These are phyloP conservation scores for Cryptococcus hybrid DNA, from an alignment of 1,284 basidiomycete genomes.

Conservation along the genomic window DNA sequence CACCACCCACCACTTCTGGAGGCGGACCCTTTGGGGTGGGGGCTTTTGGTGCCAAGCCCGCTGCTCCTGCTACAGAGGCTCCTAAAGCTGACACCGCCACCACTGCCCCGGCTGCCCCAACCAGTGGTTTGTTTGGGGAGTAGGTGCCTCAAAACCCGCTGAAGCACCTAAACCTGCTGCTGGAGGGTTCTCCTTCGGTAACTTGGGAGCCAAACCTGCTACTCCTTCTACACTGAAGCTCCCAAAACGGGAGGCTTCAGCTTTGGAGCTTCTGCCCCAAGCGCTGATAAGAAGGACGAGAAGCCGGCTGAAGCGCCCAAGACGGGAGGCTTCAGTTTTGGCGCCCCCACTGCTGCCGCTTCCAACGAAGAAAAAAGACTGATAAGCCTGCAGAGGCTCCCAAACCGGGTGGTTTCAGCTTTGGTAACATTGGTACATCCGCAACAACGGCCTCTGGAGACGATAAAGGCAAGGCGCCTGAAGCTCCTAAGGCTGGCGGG, in stretches of 20 bases:
- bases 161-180: constrained; percentile 25
- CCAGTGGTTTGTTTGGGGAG: constrained; percentile 35
- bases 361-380: constrained; percentile 11
- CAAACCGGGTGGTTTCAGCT: constrained; percentile 15
- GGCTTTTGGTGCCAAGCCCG: constrained; percentile 31
- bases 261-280: constrained; percentile 14
- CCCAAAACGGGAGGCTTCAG: constrained; percentile 29
- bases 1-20: constrained; percentile 14
- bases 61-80: constrained; percentile 21
- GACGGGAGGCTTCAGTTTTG: constrained; percentile 30
- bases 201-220: neutral
- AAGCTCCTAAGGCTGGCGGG: constrained; percentile 13
- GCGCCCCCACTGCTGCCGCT: constrained; percentile 16
- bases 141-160: constrained; percentile 9
- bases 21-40: constrained; percentile 13
- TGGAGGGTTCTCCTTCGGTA: constrained; percentile 29
- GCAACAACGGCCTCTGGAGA: too few species aligned
- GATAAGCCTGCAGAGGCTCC: constrained; percentile 12
- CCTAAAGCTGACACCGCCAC: constrained; percentile 16
- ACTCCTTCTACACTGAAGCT: constrained; percentile 23
- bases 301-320: constrained; percentile 18
- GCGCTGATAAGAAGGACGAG: neutral
- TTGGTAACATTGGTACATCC: constrained; percentile 2
- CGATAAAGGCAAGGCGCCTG: constrained; percentile 1
- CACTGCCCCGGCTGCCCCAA: constrained; percentile 26